Percentiles rank a stretch among this genome's conserved stretches.
Evolutionary conservation across 164 flowering plant genomes (phyloP).

Genomic region (Pachysandra terminalis): DNA sequence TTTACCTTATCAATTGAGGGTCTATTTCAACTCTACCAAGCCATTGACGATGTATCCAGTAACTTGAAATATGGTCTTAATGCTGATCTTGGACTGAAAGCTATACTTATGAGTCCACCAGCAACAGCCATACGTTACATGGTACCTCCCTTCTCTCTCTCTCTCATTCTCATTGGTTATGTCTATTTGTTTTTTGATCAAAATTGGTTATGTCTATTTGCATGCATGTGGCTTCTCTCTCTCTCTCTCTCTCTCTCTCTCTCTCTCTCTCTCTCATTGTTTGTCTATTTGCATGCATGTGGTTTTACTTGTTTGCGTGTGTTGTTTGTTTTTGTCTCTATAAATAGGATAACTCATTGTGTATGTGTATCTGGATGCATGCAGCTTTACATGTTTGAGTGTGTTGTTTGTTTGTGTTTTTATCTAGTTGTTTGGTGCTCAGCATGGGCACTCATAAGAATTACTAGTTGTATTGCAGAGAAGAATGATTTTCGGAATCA

Average conservation of each 20-base stretch:
- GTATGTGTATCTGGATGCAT: background rate
- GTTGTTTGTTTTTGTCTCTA: too few relatives aligned
- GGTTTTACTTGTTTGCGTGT: too few relatives aligned
- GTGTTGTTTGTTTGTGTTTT: too few relatives aligned
- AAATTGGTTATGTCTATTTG: background rate
- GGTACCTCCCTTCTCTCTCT: conserved; percentile 37
- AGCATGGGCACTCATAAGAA: too few relatives aligned
- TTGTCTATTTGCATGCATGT: too few relatives aligned
- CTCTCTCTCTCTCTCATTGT: too few relatives aligned
- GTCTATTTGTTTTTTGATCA: too few relatives aligned
- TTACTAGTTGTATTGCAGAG: too few relatives aligned
- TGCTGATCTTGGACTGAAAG: conserved; percentile 58
- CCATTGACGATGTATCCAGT: conserved; percentile 23
- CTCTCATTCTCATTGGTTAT: conserved; percentile 17
- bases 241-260: too few relatives aligned
- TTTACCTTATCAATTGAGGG: conserved; percentile 61
- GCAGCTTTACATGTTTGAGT: background rate
- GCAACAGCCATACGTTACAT: conserved; percentile 26
- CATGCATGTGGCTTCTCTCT: background rate
- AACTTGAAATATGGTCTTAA: conserved; percentile 14
- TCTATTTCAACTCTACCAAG: conserved; percentile 45
- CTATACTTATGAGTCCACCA: conserved; percentile 71
- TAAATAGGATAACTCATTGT: too few relatives aligned
- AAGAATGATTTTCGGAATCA: too few relatives aligned
- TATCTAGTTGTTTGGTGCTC: too few relatives aligned